Evolutionary conservation across 106 monocot genomes (phyloP).

Genomic region (Vanilla planifolia): DNA sequence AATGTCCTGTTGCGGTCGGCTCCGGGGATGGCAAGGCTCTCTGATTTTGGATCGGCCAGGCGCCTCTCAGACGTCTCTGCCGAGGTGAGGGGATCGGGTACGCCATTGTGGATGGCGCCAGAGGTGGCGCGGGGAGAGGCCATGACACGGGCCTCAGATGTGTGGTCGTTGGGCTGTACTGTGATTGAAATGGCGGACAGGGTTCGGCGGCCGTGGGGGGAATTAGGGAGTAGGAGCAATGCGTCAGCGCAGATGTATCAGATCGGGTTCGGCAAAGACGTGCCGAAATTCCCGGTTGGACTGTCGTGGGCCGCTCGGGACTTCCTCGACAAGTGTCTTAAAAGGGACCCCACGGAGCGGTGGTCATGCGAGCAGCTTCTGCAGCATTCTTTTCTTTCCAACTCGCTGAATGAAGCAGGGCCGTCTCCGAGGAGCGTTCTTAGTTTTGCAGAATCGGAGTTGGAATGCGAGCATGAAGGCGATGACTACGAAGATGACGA

Average conservation of each 20-base stretch:
- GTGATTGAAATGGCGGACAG: constrained; percentile 77
- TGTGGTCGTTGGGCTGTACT: constrained; percentile 96
- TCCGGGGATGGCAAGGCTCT: constrained; percentile 1
- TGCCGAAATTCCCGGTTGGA: constrained; percentile 32
- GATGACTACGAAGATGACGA: constrained; percentile 1
- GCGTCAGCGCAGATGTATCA: constrained; percentile 21
- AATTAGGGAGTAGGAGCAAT: constrained; percentile 2
- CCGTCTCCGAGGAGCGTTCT: constrained; percentile 40
- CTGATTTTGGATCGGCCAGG: constrained; percentile 24
- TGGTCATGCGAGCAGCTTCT: constrained; percentile 27
- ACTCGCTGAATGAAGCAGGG: not conserved
- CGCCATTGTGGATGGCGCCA: constrained; percentile 70
- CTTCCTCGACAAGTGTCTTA: constrained; percentile 43
- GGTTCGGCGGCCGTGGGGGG: constrained; percentile 36
- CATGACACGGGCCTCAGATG: constrained; percentile 37
- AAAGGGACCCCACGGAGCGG: constrained; percentile 20
- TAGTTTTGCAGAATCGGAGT: constrained; percentile 20
- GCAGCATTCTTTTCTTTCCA: constrained; percentile 33
- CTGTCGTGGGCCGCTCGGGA: constrained; percentile 27
- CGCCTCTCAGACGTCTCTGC: not conserved
- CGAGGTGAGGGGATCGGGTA: constrained; percentile 14
- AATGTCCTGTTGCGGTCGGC: constrained; percentile 15
- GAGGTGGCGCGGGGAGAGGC: constrained; percentile 41
- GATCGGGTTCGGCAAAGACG: constrained; percentile 26
- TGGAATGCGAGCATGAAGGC: constrained; percentile 17